phyloP scores from a whole-genome alignment of 306 rosid species.

The Trifolium repens region DNA sequence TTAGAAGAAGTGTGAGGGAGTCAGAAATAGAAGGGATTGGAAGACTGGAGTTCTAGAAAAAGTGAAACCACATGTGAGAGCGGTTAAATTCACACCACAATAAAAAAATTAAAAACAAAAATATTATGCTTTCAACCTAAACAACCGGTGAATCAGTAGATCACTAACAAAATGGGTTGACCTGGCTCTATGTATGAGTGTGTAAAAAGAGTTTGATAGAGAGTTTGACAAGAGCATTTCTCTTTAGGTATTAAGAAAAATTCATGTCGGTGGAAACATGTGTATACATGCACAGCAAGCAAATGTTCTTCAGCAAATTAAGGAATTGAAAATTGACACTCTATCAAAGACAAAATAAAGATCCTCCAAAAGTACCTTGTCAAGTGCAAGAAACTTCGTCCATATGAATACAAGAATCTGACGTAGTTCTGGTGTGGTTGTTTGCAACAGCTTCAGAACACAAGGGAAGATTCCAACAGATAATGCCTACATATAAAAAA shows the following conservation, averaged over 20 bases:
- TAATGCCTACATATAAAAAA: slow-evolving; percentile 66
- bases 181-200: too few species aligned
- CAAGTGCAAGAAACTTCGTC: slow-evolving; percentile 98
- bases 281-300: background rate
- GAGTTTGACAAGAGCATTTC: too few species aligned
- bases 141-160: too few species aligned
- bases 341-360: slow-evolving; percentile 13
- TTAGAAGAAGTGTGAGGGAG: too few species aligned
- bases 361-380: slow-evolving; percentile 66
- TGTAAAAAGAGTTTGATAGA: too few species aligned
- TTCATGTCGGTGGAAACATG: background rate
- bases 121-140: too few species aligned
- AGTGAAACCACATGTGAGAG: too few species aligned
- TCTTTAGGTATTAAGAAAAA: background rate
- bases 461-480: slow-evolving; percentile 99
- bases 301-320: background rate
- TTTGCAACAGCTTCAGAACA: slow-evolving; percentile 91
- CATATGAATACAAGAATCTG: slow-evolving; percentile 98
- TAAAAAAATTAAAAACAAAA: too few species aligned
- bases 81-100: too few species aligned
- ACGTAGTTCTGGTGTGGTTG: slow-evolving; percentile 91
- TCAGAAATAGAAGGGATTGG: too few species aligned
- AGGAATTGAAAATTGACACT: slow-evolving; percentile 24
- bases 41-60: too few species aligned
- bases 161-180: too few species aligned